These are phyloP conservation scores for Boletus vinaceobasis DNA, from an alignment of 768 basidiomycete species.

Conservation along the genomic window DNA sequence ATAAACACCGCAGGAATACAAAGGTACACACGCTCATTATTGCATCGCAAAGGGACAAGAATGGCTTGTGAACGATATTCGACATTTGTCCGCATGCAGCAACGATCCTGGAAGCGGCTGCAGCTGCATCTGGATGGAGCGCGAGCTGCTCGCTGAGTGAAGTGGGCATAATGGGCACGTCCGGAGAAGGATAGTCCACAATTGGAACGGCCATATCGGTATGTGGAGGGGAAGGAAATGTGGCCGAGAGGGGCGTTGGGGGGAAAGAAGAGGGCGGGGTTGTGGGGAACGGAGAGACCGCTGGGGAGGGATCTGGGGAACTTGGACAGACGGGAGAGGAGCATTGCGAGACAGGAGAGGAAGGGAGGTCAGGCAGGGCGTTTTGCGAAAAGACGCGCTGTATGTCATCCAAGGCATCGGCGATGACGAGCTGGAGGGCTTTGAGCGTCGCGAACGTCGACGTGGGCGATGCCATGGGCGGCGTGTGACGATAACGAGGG, in stretches of 20 bases:
- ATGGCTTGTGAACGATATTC: slow-evolving; percentile 62
- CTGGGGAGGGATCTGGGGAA: slow-evolving; percentile 35
- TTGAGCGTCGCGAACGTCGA: slow-evolving; percentile 63
- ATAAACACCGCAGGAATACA: neutral
- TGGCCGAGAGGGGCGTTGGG: slow-evolving; percentile 29
- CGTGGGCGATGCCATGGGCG: slow-evolving; percentile 33
- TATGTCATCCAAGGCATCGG: slow-evolving; percentile 66
- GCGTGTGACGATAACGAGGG: slow-evolving; percentile 9
- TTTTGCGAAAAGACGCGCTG: slow-evolving; percentile 49
- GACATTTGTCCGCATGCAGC: slow-evolving; percentile 68
- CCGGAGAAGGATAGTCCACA: slow-evolving; percentile 56
- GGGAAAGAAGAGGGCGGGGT: slow-evolving; percentile 27
- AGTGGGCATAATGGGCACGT: slow-evolving; percentile 42
- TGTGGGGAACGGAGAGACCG: slow-evolving; percentile 16
- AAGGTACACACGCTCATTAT: slow-evolving; percentile 55
- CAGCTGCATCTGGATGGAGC: slow-evolving; percentile 54
- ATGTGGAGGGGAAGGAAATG: slow-evolving; percentile 18
- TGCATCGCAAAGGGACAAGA: slow-evolving; percentile 71
- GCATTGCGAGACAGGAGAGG: slow-evolving; percentile 11
- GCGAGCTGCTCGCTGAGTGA: slow-evolving; percentile 54
- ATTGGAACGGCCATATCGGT: neutral
- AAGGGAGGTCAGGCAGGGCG: slow-evolving; percentile 3
- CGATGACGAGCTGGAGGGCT: slow-evolving; percentile 62
- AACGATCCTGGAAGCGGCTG: slow-evolving; percentile 61
- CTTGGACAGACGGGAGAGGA: slow-evolving; percentile 18